Conservation (phyloP, 768 basidiomycete genomes). For the Coprinellus micaceus region DNA sequence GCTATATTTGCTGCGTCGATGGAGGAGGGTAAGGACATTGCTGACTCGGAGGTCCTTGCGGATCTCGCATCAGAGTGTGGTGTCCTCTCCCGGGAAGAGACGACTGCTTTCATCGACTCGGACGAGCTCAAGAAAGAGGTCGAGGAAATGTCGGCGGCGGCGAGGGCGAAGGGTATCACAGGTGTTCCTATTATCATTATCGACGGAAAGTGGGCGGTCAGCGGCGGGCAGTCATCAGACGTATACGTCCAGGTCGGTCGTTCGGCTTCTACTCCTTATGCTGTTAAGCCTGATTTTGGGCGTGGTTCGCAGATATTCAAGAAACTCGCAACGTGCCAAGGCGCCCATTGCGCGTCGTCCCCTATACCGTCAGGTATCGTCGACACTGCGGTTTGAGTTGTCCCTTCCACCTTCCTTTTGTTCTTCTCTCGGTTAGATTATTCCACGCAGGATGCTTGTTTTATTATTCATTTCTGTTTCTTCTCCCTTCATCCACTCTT, state of each 20-base stretch:
- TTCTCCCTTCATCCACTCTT: not conserved
- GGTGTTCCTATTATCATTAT: slow-evolving; percentile 82
- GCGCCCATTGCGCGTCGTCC: not conserved
- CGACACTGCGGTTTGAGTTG: not conserved
- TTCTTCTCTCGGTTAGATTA: slow-evolving; percentile 3
- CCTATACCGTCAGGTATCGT: not conserved
- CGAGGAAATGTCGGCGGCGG: slow-evolving; percentile 55
- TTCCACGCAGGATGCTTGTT: not conserved
- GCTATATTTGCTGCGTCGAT: slow-evolving; percentile 65
- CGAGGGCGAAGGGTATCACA: slow-evolving; percentile 62
- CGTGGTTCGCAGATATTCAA: slow-evolving; percentile 39
- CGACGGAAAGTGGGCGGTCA: slow-evolving; percentile 73
- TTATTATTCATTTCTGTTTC: slow-evolving; percentile 3
- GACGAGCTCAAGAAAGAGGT: slow-evolving; percentile 66
- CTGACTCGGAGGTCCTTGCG: slow-evolving; percentile 55
- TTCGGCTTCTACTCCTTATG: not conserved
- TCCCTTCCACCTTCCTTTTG: slow-evolving; percentile 4
- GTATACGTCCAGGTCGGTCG: slow-evolving; percentile 60
- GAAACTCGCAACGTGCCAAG: slow-evolving; percentile 40
- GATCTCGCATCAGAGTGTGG: slow-evolving; percentile 52
- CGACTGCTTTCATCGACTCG: slow-evolving; percentile 58
- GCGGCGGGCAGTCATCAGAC: slow-evolving; percentile 69
- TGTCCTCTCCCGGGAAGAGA: slow-evolving; percentile 59
- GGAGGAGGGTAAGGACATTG: slow-evolving; percentile 61
- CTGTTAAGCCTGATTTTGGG: not conserved